Conservation (phyloP, 371 early-diverging fungal genomes). For the Thermomucor indicae-seudaticae region DNA sequence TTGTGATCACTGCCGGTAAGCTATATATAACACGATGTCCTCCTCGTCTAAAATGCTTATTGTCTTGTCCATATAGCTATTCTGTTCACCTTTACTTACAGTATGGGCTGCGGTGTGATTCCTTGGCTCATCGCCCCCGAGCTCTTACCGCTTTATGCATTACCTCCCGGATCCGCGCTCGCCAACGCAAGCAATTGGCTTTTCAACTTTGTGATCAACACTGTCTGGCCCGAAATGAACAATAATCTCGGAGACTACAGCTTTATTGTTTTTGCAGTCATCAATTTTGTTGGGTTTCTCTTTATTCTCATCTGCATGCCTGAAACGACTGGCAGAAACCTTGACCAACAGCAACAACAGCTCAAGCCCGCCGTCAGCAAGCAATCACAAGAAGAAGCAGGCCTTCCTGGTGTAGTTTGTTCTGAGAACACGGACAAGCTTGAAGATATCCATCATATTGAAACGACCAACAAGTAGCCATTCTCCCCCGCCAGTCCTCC, state of each 20-base stretch:
- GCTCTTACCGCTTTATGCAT: constrained; percentile 38
- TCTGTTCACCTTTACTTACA: constrained; percentile 34
- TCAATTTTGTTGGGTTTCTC: constrained; percentile 40
- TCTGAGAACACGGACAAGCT: neutral
- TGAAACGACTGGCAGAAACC: constrained; percentile 38
- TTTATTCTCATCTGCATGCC: constrained; percentile 37
- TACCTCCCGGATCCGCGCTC: constrained; percentile 41
- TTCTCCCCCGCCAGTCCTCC: too few relatives aligned
- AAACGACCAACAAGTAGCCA: too few relatives aligned
- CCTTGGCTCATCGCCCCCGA: constrained; percentile 51
- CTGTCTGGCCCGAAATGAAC: constrained; percentile 36
- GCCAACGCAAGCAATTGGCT: constrained; percentile 43
- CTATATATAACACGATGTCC: neutral
- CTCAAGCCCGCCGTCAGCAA: too few relatives aligned
- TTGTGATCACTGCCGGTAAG: constrained; percentile 28
- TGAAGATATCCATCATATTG: too few relatives aligned
- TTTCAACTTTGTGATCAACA: constrained; percentile 41
- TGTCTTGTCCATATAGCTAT: constrained; percentile 15
- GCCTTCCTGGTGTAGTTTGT: neutral
- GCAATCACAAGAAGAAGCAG: neutral
- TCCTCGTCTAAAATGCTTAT: neutral
- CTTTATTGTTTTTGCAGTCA: constrained; percentile 37
- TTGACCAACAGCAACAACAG: constrained; percentile 17
- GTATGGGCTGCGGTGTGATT: constrained; percentile 47
- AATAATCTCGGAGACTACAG: constrained; percentile 25